Percentiles rank a stretch among this genome's conserved stretches.
These are phyloP conservation scores for Fragaria iinumae DNA, from an alignment of 306 rosid genomes.

Conservation along the genomic window DNA sequence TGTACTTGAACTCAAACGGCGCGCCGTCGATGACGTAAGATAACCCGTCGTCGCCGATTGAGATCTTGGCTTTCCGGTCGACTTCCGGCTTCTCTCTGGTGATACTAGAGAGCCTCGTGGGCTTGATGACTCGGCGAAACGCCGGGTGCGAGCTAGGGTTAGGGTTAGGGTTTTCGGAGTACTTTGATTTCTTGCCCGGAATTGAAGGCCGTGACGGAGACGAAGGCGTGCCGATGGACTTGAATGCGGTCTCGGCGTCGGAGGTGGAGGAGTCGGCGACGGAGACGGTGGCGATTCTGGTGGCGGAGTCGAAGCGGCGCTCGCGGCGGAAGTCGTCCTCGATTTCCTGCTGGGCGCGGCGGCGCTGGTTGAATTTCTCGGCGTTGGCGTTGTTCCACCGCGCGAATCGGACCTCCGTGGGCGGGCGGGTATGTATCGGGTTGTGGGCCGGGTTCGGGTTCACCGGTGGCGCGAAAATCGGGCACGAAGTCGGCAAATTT, in stretches of 20 bases:
- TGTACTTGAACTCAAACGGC: slow-evolving; percentile 92
- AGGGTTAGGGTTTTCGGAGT: slow-evolving; percentile 51
- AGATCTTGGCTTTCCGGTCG: slow-evolving; percentile 41
- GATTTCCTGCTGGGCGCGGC: slow-evolving; percentile 55
- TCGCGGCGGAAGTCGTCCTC: slow-evolving; percentile 70
- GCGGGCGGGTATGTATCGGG: slow-evolving; percentile 29
- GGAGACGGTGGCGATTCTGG: slow-evolving; percentile 22
- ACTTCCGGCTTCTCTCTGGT: slow-evolving; percentile 27
- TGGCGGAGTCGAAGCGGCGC: slow-evolving; percentile 59
- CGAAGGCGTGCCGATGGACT: slow-evolving; percentile 62
- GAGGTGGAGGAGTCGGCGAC: slow-evolving; percentile 11
- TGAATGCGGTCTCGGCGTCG: slow-evolving; percentile 29
- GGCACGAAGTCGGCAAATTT: slow-evolving; percentile 45
- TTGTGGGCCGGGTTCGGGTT: slow-evolving; percentile 29
- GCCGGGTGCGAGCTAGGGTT: slow-evolving; percentile 53
- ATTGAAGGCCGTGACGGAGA: slow-evolving; percentile 64
- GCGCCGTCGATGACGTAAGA: slow-evolving; percentile 64
- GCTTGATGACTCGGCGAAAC: slow-evolving; percentile 33
- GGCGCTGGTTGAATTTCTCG: slow-evolving; percentile 55
- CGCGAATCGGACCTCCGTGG: slow-evolving; percentile 50
- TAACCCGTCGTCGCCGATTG: slow-evolving; percentile 57
- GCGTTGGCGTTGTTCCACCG: slow-evolving; percentile 82
- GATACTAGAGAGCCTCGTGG: slow-evolving; percentile 26
- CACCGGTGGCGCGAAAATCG: slow-evolving; percentile 43
- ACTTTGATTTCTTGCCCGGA: slow-evolving; percentile 65